phyloP scores from a whole-genome alignment of 2,329 filamentous ascomycete species.

The Ophiostoma himal-ulmi region DNA sequence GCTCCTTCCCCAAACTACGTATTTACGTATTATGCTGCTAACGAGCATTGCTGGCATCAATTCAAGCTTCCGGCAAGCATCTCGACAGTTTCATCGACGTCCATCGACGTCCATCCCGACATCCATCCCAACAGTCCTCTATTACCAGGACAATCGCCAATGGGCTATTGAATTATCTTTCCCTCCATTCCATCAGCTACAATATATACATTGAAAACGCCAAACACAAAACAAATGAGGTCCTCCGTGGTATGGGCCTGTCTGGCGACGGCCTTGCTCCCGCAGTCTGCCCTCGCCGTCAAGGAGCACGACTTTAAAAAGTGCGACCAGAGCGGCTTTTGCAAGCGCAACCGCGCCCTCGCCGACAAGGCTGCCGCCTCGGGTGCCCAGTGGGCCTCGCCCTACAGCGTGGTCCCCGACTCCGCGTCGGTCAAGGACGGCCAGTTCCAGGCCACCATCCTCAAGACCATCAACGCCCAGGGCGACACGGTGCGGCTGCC shows the following conservation, averaged over 20 bases:
- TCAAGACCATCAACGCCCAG: constrained; percentile 66
- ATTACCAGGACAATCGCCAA: background rate
- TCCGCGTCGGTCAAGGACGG: constrained; percentile 73
- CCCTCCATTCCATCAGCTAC: background rate
- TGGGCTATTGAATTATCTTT: background rate
- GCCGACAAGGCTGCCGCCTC: constrained; percentile 68
- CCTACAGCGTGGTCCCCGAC: constrained; percentile 69
- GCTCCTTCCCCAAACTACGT: constrained; percentile 12
- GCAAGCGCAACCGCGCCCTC: constrained; percentile 85
- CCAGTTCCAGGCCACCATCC: constrained; percentile 69
- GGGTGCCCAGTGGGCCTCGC: constrained; percentile 66
- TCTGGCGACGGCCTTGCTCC: constrained; percentile 19
- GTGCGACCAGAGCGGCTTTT: constrained; percentile 93
- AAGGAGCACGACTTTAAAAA: constrained; percentile 98
- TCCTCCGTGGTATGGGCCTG: constrained; percentile 14
- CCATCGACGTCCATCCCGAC: background rate
- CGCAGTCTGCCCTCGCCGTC: constrained; percentile 57
- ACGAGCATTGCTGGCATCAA: constrained; percentile 10
- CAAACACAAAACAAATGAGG: background rate
- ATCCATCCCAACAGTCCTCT: background rate
- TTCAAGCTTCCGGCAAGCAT: background rate
- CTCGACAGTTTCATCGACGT: background rate
- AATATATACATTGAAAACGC: background rate
- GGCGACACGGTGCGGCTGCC: constrained; percentile 71
- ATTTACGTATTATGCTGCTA: background rate